phyloP scores from a whole-genome alignment of 192 early-diverging fungal species.

The Dispira simplex region DNA sequence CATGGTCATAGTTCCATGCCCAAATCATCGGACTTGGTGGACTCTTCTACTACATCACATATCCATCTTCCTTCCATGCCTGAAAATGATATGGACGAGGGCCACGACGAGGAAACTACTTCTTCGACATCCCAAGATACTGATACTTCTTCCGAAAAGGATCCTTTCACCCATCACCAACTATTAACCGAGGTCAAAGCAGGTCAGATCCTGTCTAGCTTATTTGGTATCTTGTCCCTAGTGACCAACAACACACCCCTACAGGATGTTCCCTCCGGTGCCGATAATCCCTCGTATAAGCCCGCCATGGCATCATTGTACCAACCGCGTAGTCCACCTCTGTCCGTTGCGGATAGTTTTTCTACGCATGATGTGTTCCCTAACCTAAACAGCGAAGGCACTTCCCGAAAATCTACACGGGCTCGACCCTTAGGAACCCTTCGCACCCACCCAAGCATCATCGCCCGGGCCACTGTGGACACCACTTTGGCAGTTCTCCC shows the following conservation, averaged over 20 bases:
- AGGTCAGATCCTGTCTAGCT: conserved; percentile 79
- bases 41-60: too few species aligned
- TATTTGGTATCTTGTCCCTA: conserved; percentile 84
- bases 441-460: conserved; percentile 46
- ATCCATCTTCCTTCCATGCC: too few species aligned
- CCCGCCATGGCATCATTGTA: not conserved
- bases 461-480: conserved; percentile 70
- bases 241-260: conserved; percentile 65
- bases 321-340: too few species aligned
- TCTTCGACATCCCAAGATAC: conserved; percentile 4
- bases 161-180: conserved; percentile 35
- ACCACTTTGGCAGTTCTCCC: conserved; percentile 91
- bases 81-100: conserved; percentile 18
- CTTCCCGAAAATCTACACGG: not conserved
- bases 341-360: not conserved
- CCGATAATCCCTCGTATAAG: not conserved
- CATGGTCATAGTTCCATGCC: too few species aligned
- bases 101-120: conserved; percentile 20
- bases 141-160: conserved; percentile 16
- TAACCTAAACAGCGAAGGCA: not conserved
- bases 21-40: too few species aligned
- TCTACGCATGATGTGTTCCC: not conserved
- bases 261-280: conserved; percentile 15
- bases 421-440: not conserved
- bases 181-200: conserved; percentile 78